A percentile compares a stretch with the other conserved stretches of the same genome.
Evolutionary conservation across 257 asterid species (phyloP).

Genomic region (Solanum etuberosum): DNA sequence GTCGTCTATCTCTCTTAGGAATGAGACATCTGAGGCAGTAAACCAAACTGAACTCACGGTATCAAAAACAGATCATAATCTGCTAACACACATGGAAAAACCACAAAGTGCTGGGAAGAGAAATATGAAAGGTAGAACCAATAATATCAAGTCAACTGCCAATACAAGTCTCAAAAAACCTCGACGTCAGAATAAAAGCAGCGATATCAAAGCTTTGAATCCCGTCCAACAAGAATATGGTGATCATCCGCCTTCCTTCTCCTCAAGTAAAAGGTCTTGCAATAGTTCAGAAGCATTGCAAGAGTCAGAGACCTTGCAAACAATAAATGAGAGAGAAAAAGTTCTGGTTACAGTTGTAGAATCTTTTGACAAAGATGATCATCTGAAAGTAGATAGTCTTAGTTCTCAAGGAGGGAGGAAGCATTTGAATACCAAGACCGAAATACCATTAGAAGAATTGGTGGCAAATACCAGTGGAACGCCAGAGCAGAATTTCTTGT

Average conservation of each 20-base stretch:
- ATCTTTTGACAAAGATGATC: slow-evolving; percentile 20
- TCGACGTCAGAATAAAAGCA: slow-evolving; percentile 14
- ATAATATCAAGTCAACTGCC: slow-evolving; percentile 11
- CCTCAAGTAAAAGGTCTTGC: slow-evolving; percentile 2
- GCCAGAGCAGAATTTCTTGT: slow-evolving; percentile 27
- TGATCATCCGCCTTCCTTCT: neutral
- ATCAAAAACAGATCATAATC: slow-evolving; percentile 26
- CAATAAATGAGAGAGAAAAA: slow-evolving; percentile 17
- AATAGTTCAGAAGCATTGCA: slow-evolving; percentile 9
- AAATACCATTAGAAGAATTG: slow-evolving; percentile 12
- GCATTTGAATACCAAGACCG: slow-evolving; percentile 7
- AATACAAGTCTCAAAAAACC: slow-evolving; percentile 9
- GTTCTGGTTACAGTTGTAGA: slow-evolving; percentile 15
- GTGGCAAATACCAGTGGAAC: slow-evolving; percentile 54
- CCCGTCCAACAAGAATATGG: neutral
- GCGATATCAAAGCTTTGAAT: slow-evolving; percentile 16
- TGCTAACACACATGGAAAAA: slow-evolving; percentile 19
- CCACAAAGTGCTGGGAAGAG: slow-evolving; percentile 47
- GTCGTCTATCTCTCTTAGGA: slow-evolving; percentile 16
- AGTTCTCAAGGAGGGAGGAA: slow-evolving; percentile 15
- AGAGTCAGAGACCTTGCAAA: slow-evolving; percentile 19
- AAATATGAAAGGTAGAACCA: slow-evolving; percentile 31
- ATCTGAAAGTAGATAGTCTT: slow-evolving; percentile 17
- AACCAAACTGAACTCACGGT: slow-evolving; percentile 15
- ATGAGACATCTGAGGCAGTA: slow-evolving; percentile 21